phyloP scores from a whole-genome alignment of 148 eudicot genomes.

The Chenopodium formosanum region DNA sequence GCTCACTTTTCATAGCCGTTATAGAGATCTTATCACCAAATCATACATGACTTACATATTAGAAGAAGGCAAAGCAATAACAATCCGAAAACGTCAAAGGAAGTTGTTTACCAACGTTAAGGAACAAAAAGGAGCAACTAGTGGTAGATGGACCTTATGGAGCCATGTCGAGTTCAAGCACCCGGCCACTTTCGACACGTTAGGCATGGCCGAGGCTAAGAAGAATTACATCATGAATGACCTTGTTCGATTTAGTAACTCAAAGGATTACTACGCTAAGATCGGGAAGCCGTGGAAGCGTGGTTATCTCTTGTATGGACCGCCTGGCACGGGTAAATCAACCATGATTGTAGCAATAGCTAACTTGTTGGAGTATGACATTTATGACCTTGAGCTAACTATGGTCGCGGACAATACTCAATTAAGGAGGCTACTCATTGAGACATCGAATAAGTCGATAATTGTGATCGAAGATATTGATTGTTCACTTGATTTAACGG shows the following conservation, averaged over 20 bases:
- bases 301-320: conserved; percentile 42
- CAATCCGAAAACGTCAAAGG: conserved; percentile 26
- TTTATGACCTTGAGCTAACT: conserved; percentile 40
- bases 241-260: conserved; percentile 26
- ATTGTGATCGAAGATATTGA: conserved; percentile 45
- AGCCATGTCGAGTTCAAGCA: conserved; percentile 41
- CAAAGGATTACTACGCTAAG: conserved; percentile 29
- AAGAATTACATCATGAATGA: conserved; percentile 38
- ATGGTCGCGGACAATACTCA: conserved; percentile 38
- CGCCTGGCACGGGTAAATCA: conserved; percentile 46
- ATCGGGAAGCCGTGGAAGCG: conserved; percentile 50
- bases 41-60: conserved; percentile 29
- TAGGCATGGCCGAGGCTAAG: conserved; percentile 36
- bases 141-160: conserved; percentile 11
- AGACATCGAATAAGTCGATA: conserved; percentile 36
- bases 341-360: conserved; percentile 44
- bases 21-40: conserved; percentile 24
- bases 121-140: neutral
- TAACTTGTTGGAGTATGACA: conserved; percentile 33
- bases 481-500: conserved; percentile 41
- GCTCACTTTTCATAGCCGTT: conserved; percentile 31
- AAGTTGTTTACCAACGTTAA: conserved; percentile 37
- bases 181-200: conserved; percentile 34
- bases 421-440: conserved; percentile 33
- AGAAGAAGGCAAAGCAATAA: conserved; percentile 37